Evolutionary conservation across 495 filamentous ascomycete species (phyloP).

Genomic region (Aspergillus carlsbadensis): DNA sequence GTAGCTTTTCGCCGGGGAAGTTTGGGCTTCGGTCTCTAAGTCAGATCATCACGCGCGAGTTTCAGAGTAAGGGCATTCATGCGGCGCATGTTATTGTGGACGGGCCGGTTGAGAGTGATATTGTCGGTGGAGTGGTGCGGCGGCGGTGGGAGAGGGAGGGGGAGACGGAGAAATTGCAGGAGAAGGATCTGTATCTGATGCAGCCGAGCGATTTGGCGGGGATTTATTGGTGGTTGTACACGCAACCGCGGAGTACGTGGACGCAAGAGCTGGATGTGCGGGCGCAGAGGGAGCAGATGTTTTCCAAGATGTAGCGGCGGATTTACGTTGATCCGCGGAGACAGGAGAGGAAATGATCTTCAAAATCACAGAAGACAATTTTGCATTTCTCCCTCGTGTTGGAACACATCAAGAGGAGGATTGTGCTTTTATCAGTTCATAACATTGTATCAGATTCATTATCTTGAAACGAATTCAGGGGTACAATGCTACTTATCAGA

Average conservation of each 20-base stretch:
- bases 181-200: slow-evolving; percentile 28
- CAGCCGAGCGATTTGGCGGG: slow-evolving; percentile 26
- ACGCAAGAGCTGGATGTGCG: slow-evolving; percentile 24
- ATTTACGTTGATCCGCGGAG: background rate
- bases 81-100: slow-evolving; percentile 31
- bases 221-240: slow-evolving; percentile 24
- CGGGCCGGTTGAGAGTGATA: slow-evolving; percentile 39
- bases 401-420: too few species aligned
- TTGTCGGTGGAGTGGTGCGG: slow-evolving; percentile 39
- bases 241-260: slow-evolving; percentile 24
- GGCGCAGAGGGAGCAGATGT: slow-evolving; percentile 16
- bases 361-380: background rate
- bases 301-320: slow-evolving; percentile 13
- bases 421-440: too few species aligned
- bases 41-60: slow-evolving; percentile 31
- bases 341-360: background rate
- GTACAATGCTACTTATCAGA: background rate
- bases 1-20: slow-evolving; percentile 31
- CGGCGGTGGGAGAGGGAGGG: slow-evolving; percentile 35
- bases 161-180: slow-evolving; percentile 22
- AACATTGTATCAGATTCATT: background rate
- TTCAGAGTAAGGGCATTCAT: slow-evolving; percentile 27
- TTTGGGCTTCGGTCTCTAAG: slow-evolving; percentile 28
- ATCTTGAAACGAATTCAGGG: background rate
- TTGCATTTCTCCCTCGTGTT: too few species aligned